phyloP scores from a whole-genome alignment of 2,329 filamentous ascomycete species.

The Phaeomoniella chlamydospora region DNA sequence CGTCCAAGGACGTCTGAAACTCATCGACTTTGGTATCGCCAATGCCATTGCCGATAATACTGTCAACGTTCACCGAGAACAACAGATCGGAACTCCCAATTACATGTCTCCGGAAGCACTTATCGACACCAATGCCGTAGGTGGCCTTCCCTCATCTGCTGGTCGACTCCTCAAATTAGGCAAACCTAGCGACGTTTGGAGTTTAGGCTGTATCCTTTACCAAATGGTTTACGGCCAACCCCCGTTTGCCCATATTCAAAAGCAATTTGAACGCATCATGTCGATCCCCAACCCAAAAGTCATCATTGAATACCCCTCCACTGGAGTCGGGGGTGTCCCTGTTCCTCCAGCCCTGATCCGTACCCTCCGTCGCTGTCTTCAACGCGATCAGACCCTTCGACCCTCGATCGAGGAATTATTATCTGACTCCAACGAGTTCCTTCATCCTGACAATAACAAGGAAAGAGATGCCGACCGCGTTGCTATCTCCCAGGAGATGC shows the following conservation, averaged over 20 bases:
- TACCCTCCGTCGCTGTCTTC: constrained; percentile 42
- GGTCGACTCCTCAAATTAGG: constrained; percentile 84
- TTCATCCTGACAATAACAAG: constrained; percentile 37
- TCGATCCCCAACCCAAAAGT: constrained; percentile 35
- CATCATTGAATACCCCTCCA: constrained; percentile 29
- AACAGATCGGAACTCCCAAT: constrained; percentile 88
- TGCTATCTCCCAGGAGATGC: constrained; percentile 41
- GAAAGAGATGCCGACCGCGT: constrained; percentile 28
- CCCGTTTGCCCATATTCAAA: constrained; percentile 83
- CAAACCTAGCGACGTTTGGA: constrained; percentile 94
- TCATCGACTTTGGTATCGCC: constrained; percentile 97
- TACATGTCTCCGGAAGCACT: constrained; percentile 97
- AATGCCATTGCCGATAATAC: constrained; percentile 96
- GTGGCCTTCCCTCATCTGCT: constrained; percentile 30
- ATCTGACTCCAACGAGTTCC: constrained; percentile 37
- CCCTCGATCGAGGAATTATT: constrained; percentile 45
- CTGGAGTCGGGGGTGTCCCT: constrained; percentile 30
- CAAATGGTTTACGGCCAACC: constrained; percentile 97
- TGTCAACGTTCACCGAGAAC: constrained; percentile 92
- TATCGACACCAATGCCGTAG: constrained; percentile 63
- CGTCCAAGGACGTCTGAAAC: constrained; percentile 76
- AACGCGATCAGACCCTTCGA: constrained; percentile 40
- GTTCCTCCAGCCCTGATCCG: constrained; percentile 41
- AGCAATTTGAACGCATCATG: constrained; percentile 67
- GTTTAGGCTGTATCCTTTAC: constrained; percentile 87